phyloP scores from a whole-genome alignment of 768 basidiomycete species.

The Mycena latifolia region DNA sequence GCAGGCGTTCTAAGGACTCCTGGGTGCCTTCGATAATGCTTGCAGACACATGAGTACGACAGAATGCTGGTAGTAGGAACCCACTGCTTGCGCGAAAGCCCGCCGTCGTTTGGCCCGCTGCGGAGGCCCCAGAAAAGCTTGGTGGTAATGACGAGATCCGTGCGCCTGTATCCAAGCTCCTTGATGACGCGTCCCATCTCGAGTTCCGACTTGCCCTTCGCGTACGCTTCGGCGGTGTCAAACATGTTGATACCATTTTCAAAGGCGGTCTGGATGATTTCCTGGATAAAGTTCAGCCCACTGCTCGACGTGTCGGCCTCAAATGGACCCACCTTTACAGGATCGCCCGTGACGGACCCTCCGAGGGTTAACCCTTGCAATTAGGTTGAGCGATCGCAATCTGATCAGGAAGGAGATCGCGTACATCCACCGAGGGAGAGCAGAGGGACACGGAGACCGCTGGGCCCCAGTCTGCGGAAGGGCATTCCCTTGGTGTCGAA shows the following conservation, averaged over 20 bases:
- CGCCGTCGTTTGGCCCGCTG: constrained; percentile 67
- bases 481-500: constrained; percentile 59
- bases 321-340: constrained; percentile 23
- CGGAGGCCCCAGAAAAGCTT: constrained; percentile 84
- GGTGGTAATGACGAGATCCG: constrained; percentile 81
- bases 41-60: no score
- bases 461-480: constrained; percentile 62
- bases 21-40: constrained; percentile 85
- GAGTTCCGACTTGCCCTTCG: constrained; percentile 73
- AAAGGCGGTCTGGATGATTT: constrained; percentile 84
- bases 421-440: constrained; percentile 71
- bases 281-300: constrained; percentile 60
- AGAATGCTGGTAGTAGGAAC: constrained; percentile 33
- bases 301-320: neutral
- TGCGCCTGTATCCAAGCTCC: constrained; percentile 74
- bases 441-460: constrained; percentile 67
- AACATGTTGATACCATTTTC: constrained; percentile 85
- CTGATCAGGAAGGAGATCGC: constrained; percentile 10
- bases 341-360: constrained; percentile 34
- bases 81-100: constrained; percentile 71
- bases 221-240: constrained; percentile 77
- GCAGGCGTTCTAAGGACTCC: constrained; percentile 74
- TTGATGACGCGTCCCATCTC: constrained; percentile 88
- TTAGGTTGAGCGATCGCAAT: neutral
- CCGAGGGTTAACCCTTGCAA: constrained; percentile 35